Evolutionary conservation across 2,329 filamentous ascomycete species (phyloP).

Genomic region (Lachnellula occidentalis): DNA sequence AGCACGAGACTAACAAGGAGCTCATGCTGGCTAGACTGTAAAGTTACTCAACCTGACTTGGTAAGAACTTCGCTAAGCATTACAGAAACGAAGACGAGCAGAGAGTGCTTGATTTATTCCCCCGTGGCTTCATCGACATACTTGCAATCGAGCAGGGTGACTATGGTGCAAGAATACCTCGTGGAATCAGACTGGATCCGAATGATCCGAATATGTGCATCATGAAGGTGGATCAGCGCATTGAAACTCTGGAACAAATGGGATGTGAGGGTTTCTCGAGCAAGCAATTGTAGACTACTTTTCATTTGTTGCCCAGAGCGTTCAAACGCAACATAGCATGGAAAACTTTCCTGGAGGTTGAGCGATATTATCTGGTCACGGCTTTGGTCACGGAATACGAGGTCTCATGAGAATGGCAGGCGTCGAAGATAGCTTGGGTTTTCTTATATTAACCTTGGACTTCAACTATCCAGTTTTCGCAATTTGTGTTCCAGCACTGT

Average conservation of each 20-base stretch:
- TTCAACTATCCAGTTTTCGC: too few relatives aligned
- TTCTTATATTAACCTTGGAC: too few relatives aligned
- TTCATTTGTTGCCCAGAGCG: not conserved
- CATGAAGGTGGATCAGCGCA: not conserved
- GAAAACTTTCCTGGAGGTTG: too few relatives aligned
- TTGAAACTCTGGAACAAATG: slow-evolving; percentile 1
- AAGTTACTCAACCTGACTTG: not conserved
- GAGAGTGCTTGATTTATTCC: not conserved
- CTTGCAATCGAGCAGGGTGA: slow-evolving; percentile 1
- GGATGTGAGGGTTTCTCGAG: slow-evolving; percentile 3
- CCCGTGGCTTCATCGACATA: not conserved
- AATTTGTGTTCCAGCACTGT: too few relatives aligned
- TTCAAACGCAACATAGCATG: too few relatives aligned
- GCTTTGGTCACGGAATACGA: too few relatives aligned
- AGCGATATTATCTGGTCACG: too few relatives aligned
- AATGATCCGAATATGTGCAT: not conserved
- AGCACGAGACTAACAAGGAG: slow-evolving; percentile 3
- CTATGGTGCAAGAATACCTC: not conserved
- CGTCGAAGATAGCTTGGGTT: too few relatives aligned
- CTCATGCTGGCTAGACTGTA: slow-evolving; percentile 5
- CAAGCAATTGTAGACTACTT: not conserved
- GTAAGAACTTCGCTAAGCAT: not conserved
- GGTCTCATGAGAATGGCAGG: too few relatives aligned
- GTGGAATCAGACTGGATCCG: not conserved
- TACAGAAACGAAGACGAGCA: not conserved